Evolutionary conservation across 495 filamentous ascomycete genomes (phyloP).

Genomic region (Viridothelium virens): DNA sequence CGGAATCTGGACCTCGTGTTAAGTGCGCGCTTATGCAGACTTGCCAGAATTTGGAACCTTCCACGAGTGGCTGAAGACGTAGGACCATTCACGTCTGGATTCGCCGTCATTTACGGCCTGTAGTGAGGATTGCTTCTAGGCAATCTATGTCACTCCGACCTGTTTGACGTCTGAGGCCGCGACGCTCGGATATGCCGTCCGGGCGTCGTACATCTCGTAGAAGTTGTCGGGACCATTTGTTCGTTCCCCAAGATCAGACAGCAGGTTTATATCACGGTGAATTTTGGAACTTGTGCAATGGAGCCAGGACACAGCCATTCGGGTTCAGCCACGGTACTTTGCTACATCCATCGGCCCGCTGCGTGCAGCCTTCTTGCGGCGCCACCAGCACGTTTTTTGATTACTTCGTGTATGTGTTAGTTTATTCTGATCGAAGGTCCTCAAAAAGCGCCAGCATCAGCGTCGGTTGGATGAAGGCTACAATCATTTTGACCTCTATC

Average conservation of each 20-base stretch:
- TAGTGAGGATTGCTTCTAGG: too few relatives aligned
- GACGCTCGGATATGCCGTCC: too few relatives aligned
- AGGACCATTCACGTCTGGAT: too few relatives aligned
- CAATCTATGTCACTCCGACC: too few relatives aligned
- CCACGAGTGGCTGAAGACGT: too few relatives aligned
- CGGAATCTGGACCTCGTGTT: too few relatives aligned
- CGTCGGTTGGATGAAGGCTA: neutral
- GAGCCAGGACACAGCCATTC: neutral
- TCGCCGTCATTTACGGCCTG: too few relatives aligned
- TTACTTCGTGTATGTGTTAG: neutral
- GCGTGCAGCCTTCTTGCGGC: neutral
- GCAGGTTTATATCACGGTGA: neutral
- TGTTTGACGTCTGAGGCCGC: too few relatives aligned
- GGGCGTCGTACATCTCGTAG: too few relatives aligned
- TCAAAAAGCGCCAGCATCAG: neutral
- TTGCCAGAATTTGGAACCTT: too few relatives aligned
- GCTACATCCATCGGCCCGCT: neutral
- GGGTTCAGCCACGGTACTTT: neutral
- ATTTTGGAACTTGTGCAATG: neutral
- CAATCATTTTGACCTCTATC: too few relatives aligned
- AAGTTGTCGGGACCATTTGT: constrained; percentile 74
- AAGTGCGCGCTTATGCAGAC: too few relatives aligned
- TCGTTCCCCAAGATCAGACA: constrained; percentile 30
- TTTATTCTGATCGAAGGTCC: neutral
- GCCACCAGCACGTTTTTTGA: neutral